Conservation (phyloP, 164 flowering plant genomes). For the Annona squamosa region DNA sequence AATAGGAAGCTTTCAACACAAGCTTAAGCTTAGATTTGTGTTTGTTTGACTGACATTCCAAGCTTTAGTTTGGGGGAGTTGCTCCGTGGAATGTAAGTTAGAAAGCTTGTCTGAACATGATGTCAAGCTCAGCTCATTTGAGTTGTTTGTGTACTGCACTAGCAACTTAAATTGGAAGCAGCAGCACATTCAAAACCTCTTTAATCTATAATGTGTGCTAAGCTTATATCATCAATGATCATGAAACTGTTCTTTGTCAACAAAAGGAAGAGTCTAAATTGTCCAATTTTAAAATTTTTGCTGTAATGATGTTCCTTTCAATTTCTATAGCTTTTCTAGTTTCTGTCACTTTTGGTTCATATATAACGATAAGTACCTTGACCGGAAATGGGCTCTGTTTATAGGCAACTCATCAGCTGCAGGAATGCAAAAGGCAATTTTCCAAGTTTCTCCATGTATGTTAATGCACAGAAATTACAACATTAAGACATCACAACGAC, state of each 20-base stretch:
- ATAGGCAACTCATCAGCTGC: conserved; percentile 14
- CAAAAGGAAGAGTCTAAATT: not conserved
- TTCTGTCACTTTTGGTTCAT: not conserved
- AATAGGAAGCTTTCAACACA: too few species aligned
- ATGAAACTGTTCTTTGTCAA: not conserved
- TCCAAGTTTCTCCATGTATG: conserved; percentile 15
- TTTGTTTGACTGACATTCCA: too few species aligned
- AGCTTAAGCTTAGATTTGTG: too few species aligned
- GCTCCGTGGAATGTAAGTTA: too few species aligned
- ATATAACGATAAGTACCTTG: not conserved
- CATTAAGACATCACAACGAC: conserved; percentile 10
- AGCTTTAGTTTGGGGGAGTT: too few species aligned
- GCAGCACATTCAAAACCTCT: too few species aligned
- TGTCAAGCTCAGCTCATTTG: too few species aligned
- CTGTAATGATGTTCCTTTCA: not conserved
- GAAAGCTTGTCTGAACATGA: too few species aligned
- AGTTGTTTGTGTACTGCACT: too few species aligned
- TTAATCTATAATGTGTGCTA: too few species aligned
- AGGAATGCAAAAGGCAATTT: conserved; percentile 19
- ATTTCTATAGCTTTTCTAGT: not conserved
- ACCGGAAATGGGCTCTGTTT: not conserved
- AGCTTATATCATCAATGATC: not conserved
- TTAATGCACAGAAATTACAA: conserved; percentile 4
- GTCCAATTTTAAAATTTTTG: not conserved
- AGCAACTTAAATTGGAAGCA: too few species aligned